phyloP scores from a whole-genome alignment of 108 stramenopile species.

The Nannochloropsis granulata region DNA sequence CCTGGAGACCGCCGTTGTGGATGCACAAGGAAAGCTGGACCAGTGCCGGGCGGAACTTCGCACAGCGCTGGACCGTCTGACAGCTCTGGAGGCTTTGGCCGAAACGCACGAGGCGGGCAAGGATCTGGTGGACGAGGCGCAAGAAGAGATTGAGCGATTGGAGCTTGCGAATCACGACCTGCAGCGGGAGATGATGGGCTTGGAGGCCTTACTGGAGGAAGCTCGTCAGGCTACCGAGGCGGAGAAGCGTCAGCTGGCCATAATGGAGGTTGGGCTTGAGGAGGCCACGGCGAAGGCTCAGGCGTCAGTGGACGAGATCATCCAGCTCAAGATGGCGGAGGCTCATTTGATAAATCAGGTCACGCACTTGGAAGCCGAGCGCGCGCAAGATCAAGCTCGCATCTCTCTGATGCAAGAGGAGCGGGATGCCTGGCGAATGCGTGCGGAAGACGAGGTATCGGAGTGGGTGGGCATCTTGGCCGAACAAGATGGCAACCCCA shows the following conservation, averaged over 20 bases:
- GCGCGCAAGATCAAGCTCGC: background rate
- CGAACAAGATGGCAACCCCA: background rate
- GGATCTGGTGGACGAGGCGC: background rate
- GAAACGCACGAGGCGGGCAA: background rate
- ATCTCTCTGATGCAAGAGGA: background rate
- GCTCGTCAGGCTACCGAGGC: background rate
- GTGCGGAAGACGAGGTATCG: background rate
- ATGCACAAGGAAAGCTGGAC: background rate
- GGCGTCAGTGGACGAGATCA: background rate
- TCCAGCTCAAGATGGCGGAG: background rate
- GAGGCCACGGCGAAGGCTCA: background rate
- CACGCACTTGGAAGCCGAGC: background rate
- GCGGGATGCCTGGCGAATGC: background rate
- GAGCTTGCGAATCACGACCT: background rate
- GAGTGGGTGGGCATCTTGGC: background rate
- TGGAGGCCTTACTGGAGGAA: background rate
- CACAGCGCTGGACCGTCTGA: background rate
- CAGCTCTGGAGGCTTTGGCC: background rate
- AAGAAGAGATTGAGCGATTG: background rate
- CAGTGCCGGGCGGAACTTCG: background rate
- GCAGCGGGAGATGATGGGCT: background rate
- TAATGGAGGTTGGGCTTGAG: background rate
- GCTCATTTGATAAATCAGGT: background rate
- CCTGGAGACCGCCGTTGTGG: background rate
- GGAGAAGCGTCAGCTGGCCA: background rate